These are phyloP conservation scores for Salvia hispanica DNA, from an alignment of 257 asterid genomes.

Conservation along the genomic window DNA sequence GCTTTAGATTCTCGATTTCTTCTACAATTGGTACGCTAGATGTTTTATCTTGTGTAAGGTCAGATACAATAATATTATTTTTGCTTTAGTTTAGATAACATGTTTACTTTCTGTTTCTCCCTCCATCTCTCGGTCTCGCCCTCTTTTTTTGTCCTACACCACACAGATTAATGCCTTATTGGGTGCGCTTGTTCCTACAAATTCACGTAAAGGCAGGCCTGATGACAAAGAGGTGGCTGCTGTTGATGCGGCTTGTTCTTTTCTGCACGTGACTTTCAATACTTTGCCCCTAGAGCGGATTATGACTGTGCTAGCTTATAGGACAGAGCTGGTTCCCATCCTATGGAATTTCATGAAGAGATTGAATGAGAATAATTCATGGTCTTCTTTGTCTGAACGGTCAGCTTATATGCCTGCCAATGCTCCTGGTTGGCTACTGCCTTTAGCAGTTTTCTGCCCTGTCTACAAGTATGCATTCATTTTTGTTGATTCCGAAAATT, in stretches of 20 bases:
- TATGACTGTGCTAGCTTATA: slow-evolving; percentile 89
- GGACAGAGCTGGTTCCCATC: slow-evolving; percentile 84
- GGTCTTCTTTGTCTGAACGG: slow-evolving; percentile 75
- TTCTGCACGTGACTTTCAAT: slow-evolving; percentile 75
- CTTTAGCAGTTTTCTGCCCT: slow-evolving; percentile 93
- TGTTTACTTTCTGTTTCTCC: not conserved
- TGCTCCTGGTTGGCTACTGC: slow-evolving; percentile 85
- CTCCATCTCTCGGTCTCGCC: too few species aligned
- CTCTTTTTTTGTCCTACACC: not conserved
- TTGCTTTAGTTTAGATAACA: slow-evolving; percentile 20
- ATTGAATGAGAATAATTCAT: slow-evolving; percentile 72
- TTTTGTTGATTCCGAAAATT: slow-evolving; percentile 23
- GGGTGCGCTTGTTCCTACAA: slow-evolving; percentile 51
- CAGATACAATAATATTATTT: slow-evolving; percentile 20
- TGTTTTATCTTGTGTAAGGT: slow-evolving; percentile 21
- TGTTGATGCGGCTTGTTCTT: slow-evolving; percentile 86
- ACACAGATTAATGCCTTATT: slow-evolving; percentile 75
- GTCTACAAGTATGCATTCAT: slow-evolving; percentile 77
- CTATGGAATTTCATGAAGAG: slow-evolving; percentile 88
- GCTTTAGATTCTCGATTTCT: slow-evolving; percentile 79
- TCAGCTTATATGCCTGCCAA: slow-evolving; percentile 69
- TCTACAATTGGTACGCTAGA: slow-evolving; percentile 70
- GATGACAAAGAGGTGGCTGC: slow-evolving; percentile 66
- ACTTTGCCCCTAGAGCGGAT: slow-evolving; percentile 79
- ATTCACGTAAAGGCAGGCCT: slow-evolving; percentile 51